Evolutionary conservation across 768 basidiomycete species (phyloP), one percentile per base, ranked within the genome.

Genomic region (Mrakia gelida): DNA sequence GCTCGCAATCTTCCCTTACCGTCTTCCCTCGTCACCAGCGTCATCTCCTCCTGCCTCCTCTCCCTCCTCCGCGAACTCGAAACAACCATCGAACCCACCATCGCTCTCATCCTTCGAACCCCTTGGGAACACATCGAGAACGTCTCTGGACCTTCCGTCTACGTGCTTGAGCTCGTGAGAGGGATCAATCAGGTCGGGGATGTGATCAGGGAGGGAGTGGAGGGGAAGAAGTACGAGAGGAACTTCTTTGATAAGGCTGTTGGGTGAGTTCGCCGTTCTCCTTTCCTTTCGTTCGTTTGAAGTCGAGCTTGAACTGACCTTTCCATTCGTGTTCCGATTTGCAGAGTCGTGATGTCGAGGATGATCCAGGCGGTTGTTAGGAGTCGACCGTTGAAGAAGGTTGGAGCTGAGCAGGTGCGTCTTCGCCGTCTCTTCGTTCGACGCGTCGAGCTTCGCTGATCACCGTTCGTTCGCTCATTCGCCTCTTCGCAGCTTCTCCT

Each of bases 191-290:
- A 91, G 82, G 89, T 95, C 11, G 87, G 91, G 3, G 93, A 93
- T 70, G 85, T 88, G 18, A 89, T 96, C 73, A 91, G 91, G 79
- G 91, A 91, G 3, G 87, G 92, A 13, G 87, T 98, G 15, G 95
- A 98, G 84, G 92, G 94, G 82, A 97, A 97, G 88, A 97, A 94
- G 83, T 98, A 95, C 84, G 83, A 94, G 62, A 87, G 94, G 75
- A 99, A 95, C 85, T 90, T 95, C 83, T 89, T 95, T 73, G 97
- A 99, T 83, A 98, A 97, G 84, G 91, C 92, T 13, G 91, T 92
- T 76, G 93, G 92, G 95, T 97, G 75, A 79, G 86, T 82, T 1
- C 4, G 0, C 26, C 52, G 7, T 11, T 72, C 21, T 26, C 7
- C 18, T 5, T 49, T 49, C 15, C 45, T 49, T 49, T 52, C 3